phyloP scores from a whole-genome alignment of 2,329 filamentous ascomycete species.

The Iodosphaeria phyllophila region DNA sequence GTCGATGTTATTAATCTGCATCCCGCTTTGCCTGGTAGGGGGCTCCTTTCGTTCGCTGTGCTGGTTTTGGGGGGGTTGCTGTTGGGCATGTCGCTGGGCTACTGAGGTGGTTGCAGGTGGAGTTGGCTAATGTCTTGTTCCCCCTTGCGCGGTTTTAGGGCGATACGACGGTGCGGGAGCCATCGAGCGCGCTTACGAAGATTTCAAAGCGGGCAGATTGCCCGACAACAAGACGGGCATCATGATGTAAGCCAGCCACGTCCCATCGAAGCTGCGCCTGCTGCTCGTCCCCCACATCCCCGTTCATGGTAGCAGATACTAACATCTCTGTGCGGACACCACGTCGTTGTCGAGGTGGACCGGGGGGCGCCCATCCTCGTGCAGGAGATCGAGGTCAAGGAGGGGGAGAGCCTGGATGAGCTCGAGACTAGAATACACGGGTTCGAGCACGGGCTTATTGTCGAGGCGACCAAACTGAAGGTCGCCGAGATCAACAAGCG shows the following conservation, averaged over 20 bases:
- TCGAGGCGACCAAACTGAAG: conserved; percentile 40
- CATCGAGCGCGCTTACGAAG: conserved; percentile 50
- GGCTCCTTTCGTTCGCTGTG: neutral
- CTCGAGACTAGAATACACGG: conserved; percentile 58
- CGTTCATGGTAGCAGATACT: neutral
- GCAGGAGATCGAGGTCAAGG: conserved; percentile 45
- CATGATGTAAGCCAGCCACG: conserved; percentile 33
- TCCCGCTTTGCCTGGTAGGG: conserved; percentile 34
- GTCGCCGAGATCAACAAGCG: conserved; percentile 2
- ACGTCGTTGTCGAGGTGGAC: conserved; percentile 67
- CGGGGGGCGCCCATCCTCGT: conserved; percentile 56
- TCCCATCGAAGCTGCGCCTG: neutral
- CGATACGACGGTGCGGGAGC: conserved; percentile 50
- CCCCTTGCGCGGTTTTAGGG: conserved; percentile 32
- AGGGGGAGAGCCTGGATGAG: conserved; percentile 43
- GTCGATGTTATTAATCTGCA: conserved; percentile 70
- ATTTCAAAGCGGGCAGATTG: conserved; percentile 34
- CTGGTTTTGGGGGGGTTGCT: conserved; percentile 3
- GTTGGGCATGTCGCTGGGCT: no score
- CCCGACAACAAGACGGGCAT: conserved; percentile 48
- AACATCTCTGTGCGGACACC: conserved; percentile 33
- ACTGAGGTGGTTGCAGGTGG: no score
- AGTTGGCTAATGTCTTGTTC: conserved; percentile 47
- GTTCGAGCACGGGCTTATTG: conserved; percentile 61
- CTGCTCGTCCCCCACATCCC: neutral